A percentile compares a stretch with the other conserved stretches of the same genome.
Conservation (phyloP, 495 filamentous ascomycete species). For the Xeromyces bisporus region DNA sequence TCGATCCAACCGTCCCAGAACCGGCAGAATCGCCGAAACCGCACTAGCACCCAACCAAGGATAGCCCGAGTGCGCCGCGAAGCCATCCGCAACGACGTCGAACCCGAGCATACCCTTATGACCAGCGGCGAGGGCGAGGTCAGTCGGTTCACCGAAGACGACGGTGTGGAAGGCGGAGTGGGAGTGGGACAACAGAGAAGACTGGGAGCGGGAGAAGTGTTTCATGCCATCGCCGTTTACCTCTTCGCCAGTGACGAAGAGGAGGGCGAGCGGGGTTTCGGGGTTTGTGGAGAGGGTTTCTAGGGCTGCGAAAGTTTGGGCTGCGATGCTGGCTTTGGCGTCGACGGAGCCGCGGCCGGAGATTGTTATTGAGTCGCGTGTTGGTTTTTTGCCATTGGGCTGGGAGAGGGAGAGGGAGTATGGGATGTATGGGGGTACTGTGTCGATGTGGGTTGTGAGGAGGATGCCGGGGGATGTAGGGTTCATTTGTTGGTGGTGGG, state of each 20-base stretch:
- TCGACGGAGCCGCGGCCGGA: slow-evolving; percentile 75
- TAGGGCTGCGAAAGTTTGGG: slow-evolving; percentile 52
- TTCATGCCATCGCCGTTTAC: slow-evolving; percentile 72
- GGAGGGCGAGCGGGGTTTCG: slow-evolving; percentile 40
- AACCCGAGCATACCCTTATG: slow-evolving; percentile 71
- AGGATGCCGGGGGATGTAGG: slow-evolving; percentile 45
- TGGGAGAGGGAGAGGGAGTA: slow-evolving; percentile 11
- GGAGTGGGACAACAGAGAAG: slow-evolving; percentile 18
- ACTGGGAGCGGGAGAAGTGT: slow-evolving; percentile 22
- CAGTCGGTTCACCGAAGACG: slow-evolving; percentile 86
- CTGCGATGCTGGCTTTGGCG: slow-evolving; percentile 75
- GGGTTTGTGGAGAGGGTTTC: slow-evolving; percentile 35
- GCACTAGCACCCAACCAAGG: slow-evolving; percentile 71
- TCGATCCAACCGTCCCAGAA: slow-evolving; percentile 41
- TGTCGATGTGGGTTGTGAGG: slow-evolving; percentile 61
- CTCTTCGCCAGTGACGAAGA: slow-evolving; percentile 89
- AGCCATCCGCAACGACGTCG: slow-evolving; percentile 47
- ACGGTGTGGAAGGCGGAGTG: slow-evolving; percentile 40
- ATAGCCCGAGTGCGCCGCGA: slow-evolving; percentile 78
- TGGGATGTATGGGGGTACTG: slow-evolving; percentile 50
- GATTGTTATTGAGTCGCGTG: slow-evolving; percentile 33
- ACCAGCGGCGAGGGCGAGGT: slow-evolving; percentile 66
- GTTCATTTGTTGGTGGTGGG: slow-evolving; percentile 8
- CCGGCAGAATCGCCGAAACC: slow-evolving; percentile 54
- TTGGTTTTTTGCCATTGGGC: slow-evolving; percentile 14